These are phyloP conservation scores for Tetracladium maxilliforme DNA, from an alignment of 2,329 filamentous ascomycete genomes.

Conservation along the genomic window DNA sequence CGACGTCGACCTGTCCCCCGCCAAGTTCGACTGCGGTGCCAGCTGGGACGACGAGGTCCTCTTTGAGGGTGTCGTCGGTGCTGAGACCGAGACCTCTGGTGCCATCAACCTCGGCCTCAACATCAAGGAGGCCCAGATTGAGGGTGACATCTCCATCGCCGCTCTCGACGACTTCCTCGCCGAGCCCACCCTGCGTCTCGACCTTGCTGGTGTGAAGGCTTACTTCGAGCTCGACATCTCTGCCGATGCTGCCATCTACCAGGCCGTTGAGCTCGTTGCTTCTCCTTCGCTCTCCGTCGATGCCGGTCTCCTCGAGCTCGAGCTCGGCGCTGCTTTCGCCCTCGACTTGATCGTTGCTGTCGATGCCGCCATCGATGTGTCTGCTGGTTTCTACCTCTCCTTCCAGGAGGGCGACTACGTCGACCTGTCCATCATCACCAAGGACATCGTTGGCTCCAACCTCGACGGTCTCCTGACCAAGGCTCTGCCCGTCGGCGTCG, in stretches of 20 bases:
- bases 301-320: conserved; percentile 9
- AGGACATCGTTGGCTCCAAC: conserved; percentile 10
- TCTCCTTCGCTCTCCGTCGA: conserved; percentile 7
- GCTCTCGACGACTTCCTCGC: conserved; percentile 6
- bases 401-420: conserved; percentile 12
- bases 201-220: conserved; percentile 12
- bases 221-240: conserved; percentile 12
- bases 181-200: conserved; percentile 6
- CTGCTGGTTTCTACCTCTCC: conserved; percentile 11
- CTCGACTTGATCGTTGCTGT: conserved; percentile 13
- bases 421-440: conserved; percentile 11
- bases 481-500: conserved; percentile 9
- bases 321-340: conserved; percentile 11
- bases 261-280: conserved; percentile 9
- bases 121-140: conserved; percentile 7
- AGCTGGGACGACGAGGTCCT: no score
- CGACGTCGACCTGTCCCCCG: no score
- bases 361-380: conserved; percentile 11
- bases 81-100: no score
- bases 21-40: no score
- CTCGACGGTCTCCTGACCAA: conserved; percentile 10
- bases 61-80: no score
- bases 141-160: conserved; percentile 7
- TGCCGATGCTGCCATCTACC: conserved; percentile 10
- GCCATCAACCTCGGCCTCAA: conserved; percentile 7